These are phyloP conservation scores for Cucumis cinereus DNA, from an alignment of 306 rosid genomes.

Conservation along the genomic window DNA sequence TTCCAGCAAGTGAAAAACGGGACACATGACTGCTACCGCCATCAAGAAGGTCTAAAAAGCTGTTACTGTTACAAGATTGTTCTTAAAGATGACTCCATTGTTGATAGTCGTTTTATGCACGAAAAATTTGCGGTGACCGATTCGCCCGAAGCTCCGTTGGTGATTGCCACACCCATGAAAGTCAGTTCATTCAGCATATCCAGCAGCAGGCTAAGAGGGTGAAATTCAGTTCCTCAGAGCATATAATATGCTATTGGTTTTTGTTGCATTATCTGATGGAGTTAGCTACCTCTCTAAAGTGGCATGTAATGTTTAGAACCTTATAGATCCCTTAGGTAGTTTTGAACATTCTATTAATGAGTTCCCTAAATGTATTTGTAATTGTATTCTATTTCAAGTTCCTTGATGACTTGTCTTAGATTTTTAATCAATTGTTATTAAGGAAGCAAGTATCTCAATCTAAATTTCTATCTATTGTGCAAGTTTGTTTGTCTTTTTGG, in stretches of 20 bases:
- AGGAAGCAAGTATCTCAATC: neutral
- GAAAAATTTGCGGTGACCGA: slow-evolving; percentile 79
- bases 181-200: slow-evolving; percentile 97
- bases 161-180: slow-evolving; percentile 93
- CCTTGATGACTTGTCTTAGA: neutral
- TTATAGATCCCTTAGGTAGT: neutral
- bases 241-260: slow-evolving; percentile 10
- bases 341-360: neutral
- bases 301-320: neutral
- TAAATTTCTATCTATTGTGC: neutral
- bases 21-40: slow-evolving; percentile 76
- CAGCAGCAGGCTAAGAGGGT: slow-evolving; percentile 42
- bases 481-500: neutral
- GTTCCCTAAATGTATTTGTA: neutral
- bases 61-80: slow-evolving; percentile 97
- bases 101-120: slow-evolving; percentile 94
- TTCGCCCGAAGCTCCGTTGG: slow-evolving; percentile 96
- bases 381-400: neutral
- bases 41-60: slow-evolving; percentile 89
- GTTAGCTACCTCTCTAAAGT: slow-evolving; percentile 16
- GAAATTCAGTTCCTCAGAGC: neutral
- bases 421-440: neutral
- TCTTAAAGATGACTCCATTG: slow-evolving; percentile 89
- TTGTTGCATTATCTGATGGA: slow-evolving; percentile 14
- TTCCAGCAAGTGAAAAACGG: slow-evolving; percentile 91